A percentile compares a stretch with the other conserved stretches of the same genome.
phyloP scores from a whole-genome alignment of 208 protist species.

The Angomonas ambiguus region DNA sequence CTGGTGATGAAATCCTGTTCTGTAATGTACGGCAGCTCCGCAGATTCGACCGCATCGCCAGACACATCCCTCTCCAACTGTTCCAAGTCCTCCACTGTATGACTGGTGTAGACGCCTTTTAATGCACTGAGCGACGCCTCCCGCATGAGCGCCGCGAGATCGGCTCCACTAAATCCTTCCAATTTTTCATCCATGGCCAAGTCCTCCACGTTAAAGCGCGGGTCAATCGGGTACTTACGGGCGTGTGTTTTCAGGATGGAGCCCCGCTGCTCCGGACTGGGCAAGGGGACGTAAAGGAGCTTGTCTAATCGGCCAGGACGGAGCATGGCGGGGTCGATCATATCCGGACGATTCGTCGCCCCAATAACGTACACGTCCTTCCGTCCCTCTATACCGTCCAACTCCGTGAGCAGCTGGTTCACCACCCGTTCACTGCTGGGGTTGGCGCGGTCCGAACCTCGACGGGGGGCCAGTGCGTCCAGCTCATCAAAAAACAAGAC shows the following conservation, averaged over 20 bases:
- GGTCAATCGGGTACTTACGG: conserved; percentile 84
- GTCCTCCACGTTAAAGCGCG: conserved; percentile 62
- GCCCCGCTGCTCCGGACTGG: conserved; percentile 69
- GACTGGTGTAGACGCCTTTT: conserved; percentile 65
- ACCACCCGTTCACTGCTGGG: conserved; percentile 96
- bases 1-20: conserved; percentile 57
- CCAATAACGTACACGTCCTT: conserved; percentile 97
- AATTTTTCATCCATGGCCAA: conserved; percentile 74
- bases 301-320: conserved; percentile 97
- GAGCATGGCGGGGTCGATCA: conserved; percentile 98
- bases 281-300: conserved; percentile 96
- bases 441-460: conserved; percentile 87
- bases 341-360: conserved; percentile 98
- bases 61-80: conserved; percentile 71
- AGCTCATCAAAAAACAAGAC: conserved; percentile 99
- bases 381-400: conserved; percentile 97
- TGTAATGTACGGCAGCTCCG: conserved; percentile 59
- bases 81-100: conserved; percentile 56
- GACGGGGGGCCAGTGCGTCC: conserved; percentile 95
- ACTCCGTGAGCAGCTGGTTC: conserved; percentile 99
- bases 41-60: conserved; percentile 27
- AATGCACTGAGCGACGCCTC: conserved; percentile 90
- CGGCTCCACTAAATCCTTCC: conserved; percentile 94
- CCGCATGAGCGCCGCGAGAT: conserved; percentile 89
- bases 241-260: conserved; percentile 90